Evolutionary conservation across 495 filamentous ascomycete species (phyloP).

Genomic region (Aspergillus conjunctus): DNA sequence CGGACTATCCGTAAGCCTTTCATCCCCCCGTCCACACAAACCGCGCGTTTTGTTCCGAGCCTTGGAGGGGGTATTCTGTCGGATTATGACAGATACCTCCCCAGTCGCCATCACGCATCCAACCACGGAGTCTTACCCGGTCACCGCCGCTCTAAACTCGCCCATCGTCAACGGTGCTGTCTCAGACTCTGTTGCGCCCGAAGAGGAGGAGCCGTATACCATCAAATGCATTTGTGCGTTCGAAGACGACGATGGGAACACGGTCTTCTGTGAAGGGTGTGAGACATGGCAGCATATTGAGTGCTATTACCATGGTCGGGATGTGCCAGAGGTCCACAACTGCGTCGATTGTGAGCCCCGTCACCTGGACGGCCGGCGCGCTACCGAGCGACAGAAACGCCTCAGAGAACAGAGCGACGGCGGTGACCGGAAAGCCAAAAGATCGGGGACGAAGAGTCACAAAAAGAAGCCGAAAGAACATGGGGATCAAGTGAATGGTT

Average conservation of each 20-base stretch:
- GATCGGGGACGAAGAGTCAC: constrained; percentile 66
- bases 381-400: constrained; percentile 64
- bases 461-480: constrained; percentile 69
- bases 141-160: constrained; percentile 56
- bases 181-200: constrained; percentile 54
- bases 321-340: constrained; percentile 79
- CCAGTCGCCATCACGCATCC: constrained; percentile 62
- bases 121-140: constrained; percentile 64
- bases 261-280: constrained; percentile 93
- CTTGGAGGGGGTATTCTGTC: constrained; percentile 63
- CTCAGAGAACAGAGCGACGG: constrained; percentile 63
- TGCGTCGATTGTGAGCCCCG: constrained; percentile 86
- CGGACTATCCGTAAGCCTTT: constrained; percentile 23
- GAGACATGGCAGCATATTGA: constrained; percentile 98
- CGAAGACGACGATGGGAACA: constrained; percentile 93
- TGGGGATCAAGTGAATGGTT: constrained; percentile 42
- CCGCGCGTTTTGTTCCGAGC: constrained; percentile 32
- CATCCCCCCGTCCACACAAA: constrained; percentile 17
- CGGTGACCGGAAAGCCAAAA: constrained; percentile 65
- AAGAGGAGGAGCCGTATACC: constrained; percentile 87
- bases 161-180: constrained; percentile 59
- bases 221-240: constrained; percentile 98
- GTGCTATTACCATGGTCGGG: constrained; percentile 82
- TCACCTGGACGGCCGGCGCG: constrained; percentile 66
- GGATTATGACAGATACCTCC: constrained; percentile 93